Conservation (phyloP, 2,329 filamentous ascomycete species). For the Fusarium irregulare region DNA sequence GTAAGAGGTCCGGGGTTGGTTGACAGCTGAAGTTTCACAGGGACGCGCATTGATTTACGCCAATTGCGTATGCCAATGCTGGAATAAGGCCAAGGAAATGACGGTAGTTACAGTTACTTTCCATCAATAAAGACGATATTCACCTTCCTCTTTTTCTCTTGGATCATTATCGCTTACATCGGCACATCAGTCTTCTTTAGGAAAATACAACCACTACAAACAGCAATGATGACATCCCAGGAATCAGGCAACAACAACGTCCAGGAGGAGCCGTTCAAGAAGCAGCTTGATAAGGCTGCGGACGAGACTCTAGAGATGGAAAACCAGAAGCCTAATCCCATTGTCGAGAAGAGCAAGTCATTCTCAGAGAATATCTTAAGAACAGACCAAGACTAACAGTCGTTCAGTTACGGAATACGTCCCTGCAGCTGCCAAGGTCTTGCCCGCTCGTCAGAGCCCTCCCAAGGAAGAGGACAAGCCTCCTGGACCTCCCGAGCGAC, state of each 20-base stretch:
- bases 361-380: not conserved
- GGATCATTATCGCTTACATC: not conserved
- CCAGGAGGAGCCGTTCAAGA: slow-evolving; percentile 53
- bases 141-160: not conserved
- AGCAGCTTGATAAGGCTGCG: slow-evolving; percentile 58
- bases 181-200: slow-evolving; percentile 13
- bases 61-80: slow-evolving; percentile 43
- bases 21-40: slow-evolving; percentile 29
- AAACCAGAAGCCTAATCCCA: slow-evolving; percentile 48
- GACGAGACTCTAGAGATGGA: slow-evolving; percentile 48
- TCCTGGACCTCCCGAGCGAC: slow-evolving; percentile 56
- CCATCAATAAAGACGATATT: slow-evolving; percentile 13
- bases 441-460: slow-evolving; percentile 52
- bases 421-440: slow-evolving; percentile 55
- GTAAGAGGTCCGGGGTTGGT: not conserved
- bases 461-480: slow-evolving; percentile 34
- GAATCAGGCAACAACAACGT: slow-evolving; percentile 17
- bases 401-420: slow-evolving; percentile 57
- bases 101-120: not conserved
- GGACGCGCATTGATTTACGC: slow-evolving; percentile 20
- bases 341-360: slow-evolving; percentile 58
- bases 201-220: slow-evolving; percentile 8
- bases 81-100: slow-evolving; percentile 34
- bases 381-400: slow-evolving; percentile 11
- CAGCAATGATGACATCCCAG: slow-evolving; percentile 33